Evolutionary conservation across 2,329 filamentous ascomycete genomes (phyloP), one percentile per base, ranked within the genome.

Genomic region (Trichoderma atrobrunneum): DNA sequence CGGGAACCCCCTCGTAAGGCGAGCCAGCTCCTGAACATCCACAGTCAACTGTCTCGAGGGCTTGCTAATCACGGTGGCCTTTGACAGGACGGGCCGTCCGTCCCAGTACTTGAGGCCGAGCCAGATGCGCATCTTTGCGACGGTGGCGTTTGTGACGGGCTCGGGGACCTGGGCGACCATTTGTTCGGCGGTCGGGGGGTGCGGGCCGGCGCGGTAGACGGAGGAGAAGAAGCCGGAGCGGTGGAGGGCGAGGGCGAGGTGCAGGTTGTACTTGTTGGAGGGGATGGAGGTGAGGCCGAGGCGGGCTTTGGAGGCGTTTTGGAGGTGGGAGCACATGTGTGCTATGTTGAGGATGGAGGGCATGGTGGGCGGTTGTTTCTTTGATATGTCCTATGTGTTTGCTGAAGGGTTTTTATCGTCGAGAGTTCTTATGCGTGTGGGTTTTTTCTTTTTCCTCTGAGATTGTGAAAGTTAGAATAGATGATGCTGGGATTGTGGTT

Each of bases 51-150:
- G 82, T 75, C 93, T 87, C 77, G 89, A 95, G 11, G 94, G 92
- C 81, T 91, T 95, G 78, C 88, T 92, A 73, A 97, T 85, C 78
- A 92, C 81, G 63, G 82, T 81, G 78, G 95, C 87, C 75, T 89
- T 87, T 74, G 85, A 86, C 76, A 98, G 83, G 26, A 97, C 94
- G 7, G 95, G 93, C 81, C 91, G 86, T 79, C 92, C 92, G 76
- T 94, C 90, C 89, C 89, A 93, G 87, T 97, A 97, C 84, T 97
- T 97, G 78, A 97, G 84, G 1, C 94, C 94, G 14, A 98, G 83
- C 95, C 95, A 98, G 75, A 98, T 84, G 73, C 95, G 87, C 79
- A 93, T 87, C 51, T 85, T 87, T 5, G 94, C 88, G 48, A 94
- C 89, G 82, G 97, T 97, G 77, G 85, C 85, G 74, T 86, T 85